Base-by-base conservation (phyloP, 768 basidiomycete genomes). In the Russula sp. region DNA sequence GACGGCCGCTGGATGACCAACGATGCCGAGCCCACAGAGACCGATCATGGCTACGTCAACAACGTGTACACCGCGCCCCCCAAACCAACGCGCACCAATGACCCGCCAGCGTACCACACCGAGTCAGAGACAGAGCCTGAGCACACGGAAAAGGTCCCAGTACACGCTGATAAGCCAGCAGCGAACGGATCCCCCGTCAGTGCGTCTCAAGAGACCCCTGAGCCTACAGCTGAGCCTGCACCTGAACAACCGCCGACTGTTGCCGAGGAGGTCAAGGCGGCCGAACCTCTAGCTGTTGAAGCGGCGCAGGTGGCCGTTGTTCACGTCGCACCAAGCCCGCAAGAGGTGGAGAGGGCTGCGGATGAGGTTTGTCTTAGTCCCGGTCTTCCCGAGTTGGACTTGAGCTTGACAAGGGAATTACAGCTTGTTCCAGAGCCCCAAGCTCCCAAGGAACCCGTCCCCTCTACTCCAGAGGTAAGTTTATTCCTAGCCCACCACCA, bases 1-100 rank as follows among this genome's bases (percentile, higher is more conserved):
- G 75, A 76, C 42, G 75, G 73, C 51, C 63, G 65, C 49, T 76
- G 75, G 75, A 49, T 66, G 50, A 68, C 68, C 32, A 68, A 69
- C 64, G 61, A 68, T 32, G 56, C 59, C 34, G 72, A 72, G 58
- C 69, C 71, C n/a, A 64, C 62, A 35, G 73, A 73, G 66, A 39
- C 61, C 14, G 75, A 75, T 57, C 37, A 50, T 14, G 73, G 73
- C 20, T 73, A 71, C 61, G 63, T 75, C 54, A 76, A 76, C 65
- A 76, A 75, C 62, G 68, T 72, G 47, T 71, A 68, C 55, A 56
- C 65, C 32, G 69, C 68, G 4, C 68, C 67, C 6, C n/a, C 51
- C 22, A 66, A 67, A n/a, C 69, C 68, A 35, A 18, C 57, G 4
- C 22, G 27, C 22, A 2, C 51, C 40, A 37, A 40, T 22, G 48